Conservation (phyloP, 1,284 basidiomycete genomes). For the Puccinia horiana region DNA sequence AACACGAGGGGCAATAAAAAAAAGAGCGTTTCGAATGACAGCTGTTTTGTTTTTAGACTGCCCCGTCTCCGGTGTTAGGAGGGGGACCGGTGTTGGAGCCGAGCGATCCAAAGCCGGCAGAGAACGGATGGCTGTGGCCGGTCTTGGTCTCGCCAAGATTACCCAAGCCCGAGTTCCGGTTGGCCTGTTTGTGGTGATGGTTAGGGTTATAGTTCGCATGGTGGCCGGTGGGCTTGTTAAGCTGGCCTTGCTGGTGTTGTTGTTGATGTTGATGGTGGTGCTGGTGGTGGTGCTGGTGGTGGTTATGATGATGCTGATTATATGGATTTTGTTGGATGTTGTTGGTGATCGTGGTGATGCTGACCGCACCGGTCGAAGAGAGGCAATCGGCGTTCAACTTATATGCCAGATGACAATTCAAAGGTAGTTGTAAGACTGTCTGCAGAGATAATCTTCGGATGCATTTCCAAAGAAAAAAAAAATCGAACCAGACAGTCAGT, state of each 20-base stretch:
- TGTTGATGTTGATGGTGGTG: slow-evolving; percentile 2
- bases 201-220: neutral
- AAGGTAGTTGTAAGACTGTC: slow-evolving; percentile 40
- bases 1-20: too few species aligned
- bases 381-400: slow-evolving; percentile 48
- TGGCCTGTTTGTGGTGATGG: neutral
- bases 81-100: too few species aligned
- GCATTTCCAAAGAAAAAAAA: neutral
- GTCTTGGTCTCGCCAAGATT: neutral
- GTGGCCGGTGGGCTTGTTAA: neutral
- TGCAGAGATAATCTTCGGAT: slow-evolving; percentile 42
- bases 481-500: neutral
- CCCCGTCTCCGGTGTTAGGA: too few species aligned
- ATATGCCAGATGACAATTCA: slow-evolving; percentile 37
- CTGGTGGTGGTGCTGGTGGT: neutral
- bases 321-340: neutral
- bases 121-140: neutral
- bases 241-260: neutral
- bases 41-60: too few species aligned
- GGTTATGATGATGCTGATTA: neutral
- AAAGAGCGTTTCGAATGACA: too few species aligned
- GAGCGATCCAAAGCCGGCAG: neutral
- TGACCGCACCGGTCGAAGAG: neutral
- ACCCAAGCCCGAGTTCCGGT: neutral
- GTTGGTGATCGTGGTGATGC: neutral